Base-by-base conservation (phyloP, 2,329 filamentous ascomycete species). In the Incumbomyces lentus region DNA sequence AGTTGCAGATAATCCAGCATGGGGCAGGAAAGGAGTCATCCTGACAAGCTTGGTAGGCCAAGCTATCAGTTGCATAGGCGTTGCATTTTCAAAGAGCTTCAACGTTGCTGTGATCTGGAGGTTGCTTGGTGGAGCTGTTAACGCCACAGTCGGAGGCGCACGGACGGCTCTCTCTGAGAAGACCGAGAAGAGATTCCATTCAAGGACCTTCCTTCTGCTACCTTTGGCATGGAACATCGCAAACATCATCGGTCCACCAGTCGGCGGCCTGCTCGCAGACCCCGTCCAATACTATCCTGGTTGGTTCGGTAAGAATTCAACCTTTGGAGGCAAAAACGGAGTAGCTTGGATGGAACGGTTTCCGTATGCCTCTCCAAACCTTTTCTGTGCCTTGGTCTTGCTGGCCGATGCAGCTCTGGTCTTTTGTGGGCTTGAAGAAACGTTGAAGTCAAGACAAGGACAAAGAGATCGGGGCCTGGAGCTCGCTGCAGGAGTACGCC, bases 1-100 rank as follows among this genome's bases (percentile, higher is more conserved):
- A 0, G 64, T 85, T 1, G 71, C 72, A 0, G 54, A 56, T 32
- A 48, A 47, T 12, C 49, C 52, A 13, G 13, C 37, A 31, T 48
- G 46, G 40, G 88, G 87, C 1, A 75, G 87, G 36, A 93, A 92
- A 63, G 78, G 75, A 6, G 84, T 90, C 12, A 69, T 94, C 33
- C 68, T 92, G 49, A 78, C 92, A 40, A 86, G 87, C 0, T 64
- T 94, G 18, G 51, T 79, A 0, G 86, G 86, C 0, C 87, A 81
- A 0, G 73, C 72, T 40, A 58, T 82, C 8, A 79, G 79, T 5
- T 80, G 77, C 51, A 58, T 84, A 14, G 82, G 81, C 0, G 83
- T 86, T 55, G 83, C 81, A 0, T 82, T 86, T 58, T 76, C 78
- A 11, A 70, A 70, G 14, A 81, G 70, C 18, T 86, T 87, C 56